Conservation (phyloP, 2,329 filamentous ascomycete genomes). For the Tolypocladium pustulatum region DNA sequence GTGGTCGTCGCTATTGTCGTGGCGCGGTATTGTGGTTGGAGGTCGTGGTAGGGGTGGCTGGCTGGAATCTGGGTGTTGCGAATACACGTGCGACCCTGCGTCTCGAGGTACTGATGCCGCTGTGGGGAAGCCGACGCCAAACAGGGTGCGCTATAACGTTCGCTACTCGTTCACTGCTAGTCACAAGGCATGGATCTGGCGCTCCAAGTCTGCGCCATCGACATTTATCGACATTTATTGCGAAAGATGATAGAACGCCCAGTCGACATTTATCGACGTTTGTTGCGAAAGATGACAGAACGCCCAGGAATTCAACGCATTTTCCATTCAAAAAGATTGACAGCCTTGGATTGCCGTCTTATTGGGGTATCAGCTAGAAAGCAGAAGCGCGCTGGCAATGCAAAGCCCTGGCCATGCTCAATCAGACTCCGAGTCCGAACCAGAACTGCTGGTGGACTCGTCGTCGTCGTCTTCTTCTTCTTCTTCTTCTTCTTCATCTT, state of each 20-base stretch:
- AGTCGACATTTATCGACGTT: too few relatives aligned
- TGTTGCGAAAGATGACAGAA: not conserved
- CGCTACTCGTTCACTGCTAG: too few relatives aligned
- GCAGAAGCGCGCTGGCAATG: not conserved
- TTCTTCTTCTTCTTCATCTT: conserved; percentile 16
- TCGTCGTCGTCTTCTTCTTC: conserved; percentile 16
- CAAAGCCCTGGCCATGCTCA: not conserved
- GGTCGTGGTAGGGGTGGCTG: not conserved
- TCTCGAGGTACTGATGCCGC: not conserved
- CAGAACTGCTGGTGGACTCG: conserved; percentile 31
- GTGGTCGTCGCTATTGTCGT: not conserved
- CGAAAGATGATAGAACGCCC: too few relatives aligned
- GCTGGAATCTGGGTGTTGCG: not conserved
- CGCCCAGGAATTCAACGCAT: not conserved
- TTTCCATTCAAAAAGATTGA: not conserved
- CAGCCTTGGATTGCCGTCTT: not conserved
- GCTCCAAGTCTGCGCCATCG: too few relatives aligned
- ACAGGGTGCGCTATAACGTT: too few relatives aligned
- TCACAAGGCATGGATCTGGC: too few relatives aligned
- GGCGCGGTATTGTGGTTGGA: not conserved
- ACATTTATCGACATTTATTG: too few relatives aligned
- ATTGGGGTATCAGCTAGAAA: not conserved
- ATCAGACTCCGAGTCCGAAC: conserved; percentile 21
- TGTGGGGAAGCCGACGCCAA: not conserved
- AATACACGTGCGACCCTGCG: not conserved